Conservation (phyloP, 257 asterid species). For the Nicotiana benthamiana region DNA sequence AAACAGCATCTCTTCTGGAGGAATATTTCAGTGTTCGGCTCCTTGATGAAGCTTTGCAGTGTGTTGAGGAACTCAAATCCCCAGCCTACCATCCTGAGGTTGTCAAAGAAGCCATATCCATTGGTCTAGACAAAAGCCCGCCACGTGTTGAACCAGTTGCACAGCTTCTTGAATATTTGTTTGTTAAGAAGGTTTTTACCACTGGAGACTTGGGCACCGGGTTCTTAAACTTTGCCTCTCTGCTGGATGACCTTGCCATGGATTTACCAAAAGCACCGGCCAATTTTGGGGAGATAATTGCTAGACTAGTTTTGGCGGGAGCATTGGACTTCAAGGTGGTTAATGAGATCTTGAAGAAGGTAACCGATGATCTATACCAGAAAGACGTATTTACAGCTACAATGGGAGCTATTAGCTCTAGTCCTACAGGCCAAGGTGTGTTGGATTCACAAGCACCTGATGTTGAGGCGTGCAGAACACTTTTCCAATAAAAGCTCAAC, state of each 20-base stretch:
- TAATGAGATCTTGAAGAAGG: slow-evolving; percentile 44
- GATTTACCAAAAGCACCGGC: slow-evolving; percentile 88
- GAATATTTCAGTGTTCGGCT: slow-evolving; percentile 64
- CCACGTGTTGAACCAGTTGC: slow-evolving; percentile 52
- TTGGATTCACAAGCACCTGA: slow-evolving; percentile 63
- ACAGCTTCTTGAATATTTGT: slow-evolving; percentile 51
- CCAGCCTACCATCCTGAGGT: slow-evolving; percentile 71
- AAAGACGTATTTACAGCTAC: slow-evolving; percentile 46
- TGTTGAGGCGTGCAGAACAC: slow-evolving; percentile 51
- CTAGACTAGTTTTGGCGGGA: slow-evolving; percentile 48
- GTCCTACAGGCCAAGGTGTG: slow-evolving; percentile 36
- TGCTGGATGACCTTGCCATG: slow-evolving; percentile 75
- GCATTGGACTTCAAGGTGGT: slow-evolving; percentile 55
- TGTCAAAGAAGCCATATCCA: slow-evolving; percentile 64
- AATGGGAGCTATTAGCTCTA: slow-evolving; percentile 30
- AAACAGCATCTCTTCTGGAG: slow-evolving; percentile 55
- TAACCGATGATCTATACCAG: slow-evolving; percentile 50
- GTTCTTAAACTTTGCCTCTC: slow-evolving; percentile 36
- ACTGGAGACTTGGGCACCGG: slow-evolving; percentile 41
- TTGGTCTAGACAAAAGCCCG: slow-evolving; percentile 73
- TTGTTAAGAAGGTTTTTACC: slow-evolving; percentile 42
- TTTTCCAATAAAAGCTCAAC: slow-evolving; percentile 33
- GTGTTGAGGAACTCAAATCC: slow-evolving; percentile 72
- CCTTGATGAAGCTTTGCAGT: slow-evolving; percentile 71
- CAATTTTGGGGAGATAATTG: slow-evolving; percentile 74